A percentile compares a stretch with the other conserved stretches of the same genome.
Conservation (phyloP, 2,329 filamentous ascomycete genomes). For the Alternaria arborescens region DNA sequence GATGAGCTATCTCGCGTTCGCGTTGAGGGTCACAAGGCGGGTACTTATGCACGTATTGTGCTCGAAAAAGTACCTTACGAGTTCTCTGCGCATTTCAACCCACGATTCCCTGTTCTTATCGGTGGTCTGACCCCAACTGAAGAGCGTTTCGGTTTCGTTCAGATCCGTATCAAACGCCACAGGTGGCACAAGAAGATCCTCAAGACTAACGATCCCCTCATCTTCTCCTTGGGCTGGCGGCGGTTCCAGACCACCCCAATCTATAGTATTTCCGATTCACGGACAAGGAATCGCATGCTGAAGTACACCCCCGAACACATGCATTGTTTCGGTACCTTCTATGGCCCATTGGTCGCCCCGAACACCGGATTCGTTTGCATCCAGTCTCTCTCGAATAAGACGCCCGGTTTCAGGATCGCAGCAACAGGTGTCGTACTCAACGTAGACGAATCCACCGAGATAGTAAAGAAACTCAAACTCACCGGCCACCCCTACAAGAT, state of each 20-base stretch:
- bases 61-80: constrained; percentile 90
- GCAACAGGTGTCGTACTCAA: constrained; percentile 93
- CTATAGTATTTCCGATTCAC: constrained; percentile 93
- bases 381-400: constrained; percentile 84
- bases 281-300: constrained; percentile 94
- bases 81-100: constrained; percentile 83
- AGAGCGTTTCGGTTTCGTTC: constrained; percentile 93
- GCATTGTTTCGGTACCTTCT: constrained; percentile 97
- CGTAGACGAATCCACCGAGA: constrained; percentile 94
- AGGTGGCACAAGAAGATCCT: constrained; percentile 99
- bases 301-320: constrained; percentile 99
- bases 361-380: constrained; percentile 97
- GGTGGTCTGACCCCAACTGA: constrained; percentile 94
- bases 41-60: constrained; percentile 91
- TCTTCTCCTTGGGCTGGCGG: constrained; percentile 96
- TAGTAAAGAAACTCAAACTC: constrained; percentile 99
- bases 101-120: constrained; percentile 83
- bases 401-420: constrained; percentile 90
- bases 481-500: constrained; percentile 95
- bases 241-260: constrained; percentile 92
- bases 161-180: constrained; percentile 95
- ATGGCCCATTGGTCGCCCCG: constrained; percentile 91
- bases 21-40: constrained; percentile 90
- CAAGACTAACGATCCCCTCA: constrained; percentile 96
- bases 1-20: constrained; percentile 83